Evolutionary conservation across 352 stramenopile species (phyloP), one percentile per base, ranked within the genome.

Genomic region (Globisporangium radiosum): DNA sequence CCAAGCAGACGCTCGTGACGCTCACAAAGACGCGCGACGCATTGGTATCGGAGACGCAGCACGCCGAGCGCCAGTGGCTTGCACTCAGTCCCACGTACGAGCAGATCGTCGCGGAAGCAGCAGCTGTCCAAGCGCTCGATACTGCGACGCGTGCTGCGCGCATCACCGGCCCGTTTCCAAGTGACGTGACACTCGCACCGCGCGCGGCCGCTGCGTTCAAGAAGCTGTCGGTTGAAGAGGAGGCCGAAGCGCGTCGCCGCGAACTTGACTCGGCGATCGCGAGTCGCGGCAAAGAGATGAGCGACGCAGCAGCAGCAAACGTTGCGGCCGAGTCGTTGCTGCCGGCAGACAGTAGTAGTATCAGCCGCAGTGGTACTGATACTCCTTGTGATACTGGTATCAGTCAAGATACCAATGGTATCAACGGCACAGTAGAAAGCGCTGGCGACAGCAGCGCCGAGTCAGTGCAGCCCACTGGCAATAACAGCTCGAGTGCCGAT

Each of bases 171-270:
- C 82, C 82, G 7, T 92, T 92, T 54, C 68, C 75, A 39, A 47
- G 57, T 7, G 67, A 73, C 13, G 54, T 81, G 10, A 69, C 81
- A n/a, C 48, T 85, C 56, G 72, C 86, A 43, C 82, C 75, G 7
- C 64, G 73, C 3, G 78, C 72, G 42, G 66, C 80, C 17, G 80
- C 81, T 0, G 60, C 75, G 38, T 90, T 90, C 66, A 90, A 90
- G 50, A 92, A 92, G 50, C 63, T 92, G 19, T 92, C 82, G n/a
- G 80, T 87, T 0, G 80, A 92, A 38, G 82, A 92, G 65, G 82
- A 92, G 57, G 78, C 78, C 0, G 58, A 85, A 50, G 82, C 77
- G n/a, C 56, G 82, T 14, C 76, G 75, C 36, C 19, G 54, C 9
- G 82, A 92, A 57, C 69, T 92, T 14, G 81, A 78, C 43, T 66